Conservation (phyloP, 2,329 filamentous ascomycete species). For the Monosporascus sp. region DNA sequence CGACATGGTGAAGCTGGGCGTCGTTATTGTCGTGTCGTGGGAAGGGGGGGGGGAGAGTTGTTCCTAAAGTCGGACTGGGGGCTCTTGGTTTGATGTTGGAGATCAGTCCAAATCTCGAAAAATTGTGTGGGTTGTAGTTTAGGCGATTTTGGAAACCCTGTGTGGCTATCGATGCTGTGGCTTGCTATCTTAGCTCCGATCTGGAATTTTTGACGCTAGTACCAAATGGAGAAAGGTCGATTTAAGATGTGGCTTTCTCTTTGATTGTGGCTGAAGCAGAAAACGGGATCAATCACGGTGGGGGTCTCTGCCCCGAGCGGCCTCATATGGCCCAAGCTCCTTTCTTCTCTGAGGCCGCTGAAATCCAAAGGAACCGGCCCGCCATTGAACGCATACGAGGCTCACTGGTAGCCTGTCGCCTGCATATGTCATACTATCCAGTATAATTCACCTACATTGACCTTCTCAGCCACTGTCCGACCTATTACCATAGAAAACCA, state of each 20-base stretch:
- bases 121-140: neutral
- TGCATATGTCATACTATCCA: conserved; percentile 1
- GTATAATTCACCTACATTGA: neutral
- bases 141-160: conserved; percentile 1
- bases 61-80: conserved; percentile 19
- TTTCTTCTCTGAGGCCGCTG: neutral
- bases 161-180: neutral
- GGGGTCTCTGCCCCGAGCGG: too few relatives aligned
- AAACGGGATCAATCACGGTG: neutral
- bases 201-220: neutral
- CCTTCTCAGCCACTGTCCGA: neutral
- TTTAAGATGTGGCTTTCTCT: neutral
- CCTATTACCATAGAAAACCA: neutral
- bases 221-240: neutral
- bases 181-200: neutral
- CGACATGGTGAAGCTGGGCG: conserved; percentile 63
- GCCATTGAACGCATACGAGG: conserved; percentile 16
- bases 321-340: conserved; percentile 3
- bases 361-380: too few relatives aligned
- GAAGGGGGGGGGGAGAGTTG: conserved; percentile 17
- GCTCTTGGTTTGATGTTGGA: conserved; percentile 17
- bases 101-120: neutral
- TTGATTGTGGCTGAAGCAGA: neutral
- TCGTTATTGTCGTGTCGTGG: conserved; percentile 18
- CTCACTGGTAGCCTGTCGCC: conserved; percentile 23